Conservation (phyloP, 768 basidiomycete species). For the Termitomyces sp. region DNA sequence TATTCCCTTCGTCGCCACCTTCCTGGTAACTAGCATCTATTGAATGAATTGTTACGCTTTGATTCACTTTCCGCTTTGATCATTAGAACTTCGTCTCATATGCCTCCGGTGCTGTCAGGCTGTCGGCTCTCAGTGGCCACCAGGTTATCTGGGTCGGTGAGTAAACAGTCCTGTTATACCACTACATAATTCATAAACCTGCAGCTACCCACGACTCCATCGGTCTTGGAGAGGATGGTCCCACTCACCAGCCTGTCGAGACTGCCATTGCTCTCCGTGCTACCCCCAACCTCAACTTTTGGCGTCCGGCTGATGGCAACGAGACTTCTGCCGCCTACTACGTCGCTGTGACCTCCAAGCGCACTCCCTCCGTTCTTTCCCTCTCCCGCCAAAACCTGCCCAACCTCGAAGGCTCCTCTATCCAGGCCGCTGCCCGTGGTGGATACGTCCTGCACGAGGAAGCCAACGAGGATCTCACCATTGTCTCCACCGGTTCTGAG, state of each 20-base stretch:
- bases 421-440: slow-evolving; percentile 80
- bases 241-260: slow-evolving; percentile 95
- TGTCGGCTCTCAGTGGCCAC: slow-evolving; percentile 85
- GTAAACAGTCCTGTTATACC: slow-evolving; percentile 23
- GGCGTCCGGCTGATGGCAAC: slow-evolving; percentile 93
- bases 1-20: slow-evolving; percentile 88
- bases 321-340: slow-evolving; percentile 94
- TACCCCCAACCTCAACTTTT: slow-evolving; percentile 88
- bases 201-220: slow-evolving; percentile 93
- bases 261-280: slow-evolving; percentile 85
- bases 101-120: slow-evolving; percentile 87
- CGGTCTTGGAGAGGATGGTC: slow-evolving; percentile 90
- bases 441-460: slow-evolving; percentile 90
- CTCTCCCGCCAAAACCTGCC: slow-evolving; percentile 91
- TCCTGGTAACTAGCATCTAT: slow-evolving; percentile 54
- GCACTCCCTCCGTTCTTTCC: slow-evolving; percentile 81
- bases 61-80: slow-evolving; percentile 7
- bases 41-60: background rate
- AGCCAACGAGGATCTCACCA: slow-evolving; percentile 76
- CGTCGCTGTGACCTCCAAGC: slow-evolving; percentile 67
- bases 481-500: slow-evolving; percentile 89
- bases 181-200: background rate
- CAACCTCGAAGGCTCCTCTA: slow-evolving; percentile 83
- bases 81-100: slow-evolving; percentile 88
- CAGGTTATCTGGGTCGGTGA: slow-evolving; percentile 92